Evolutionary conservation across 768 basidiomycete species (phyloP), one percentile per base, ranked within the genome.

Genomic region (Favolaschia claudopus): DNA sequence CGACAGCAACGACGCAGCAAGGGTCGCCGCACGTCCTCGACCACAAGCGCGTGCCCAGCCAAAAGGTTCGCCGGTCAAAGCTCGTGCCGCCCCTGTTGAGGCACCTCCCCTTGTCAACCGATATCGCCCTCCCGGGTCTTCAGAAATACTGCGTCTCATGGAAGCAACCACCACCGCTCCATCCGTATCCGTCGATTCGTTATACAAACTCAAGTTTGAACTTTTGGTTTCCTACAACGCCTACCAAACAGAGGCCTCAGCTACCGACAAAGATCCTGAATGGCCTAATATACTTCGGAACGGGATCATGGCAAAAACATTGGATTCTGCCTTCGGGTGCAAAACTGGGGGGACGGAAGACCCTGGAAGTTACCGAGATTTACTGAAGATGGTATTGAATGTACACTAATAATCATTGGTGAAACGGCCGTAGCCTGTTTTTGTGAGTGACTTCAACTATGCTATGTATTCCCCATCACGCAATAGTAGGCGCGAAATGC

Each of bases 21-120:
- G 60, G 36, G 64, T 68, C 25, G 50, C 27, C 28, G 45, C 38
- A 20, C 54, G 63, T 19, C 64, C 69, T 4, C 34, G 56, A 29
- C 68, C 66, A 31, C 71, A 77, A 42, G 75, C 76, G 7, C 71
- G 72, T 33, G 74, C 76, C n/a, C 74, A 75, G 43, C 68, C 63
- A 31, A 24, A 71, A 64, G 58, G 68, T 58, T 51, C 59, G 33
- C 40, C 70, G 59, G 48, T 70, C 62, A 60, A 55, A 43, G 22
- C 40, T 47, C 58, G 54, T 49, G 33, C n/a, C n/a, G n/a, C 49
- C 53, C 68, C 62, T 48, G 37, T 58, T 45, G 72, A 57, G 58
- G 52, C 70, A 34, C 56, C 66, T 44, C 69, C 70, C 32, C 65
- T 70, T 51, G 61, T 67, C 42, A 71, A 64, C 39, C 75, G 72